Conservation (phyloP, 805 yeast species). For the Sungouiozyma intestinalis region DNA sequence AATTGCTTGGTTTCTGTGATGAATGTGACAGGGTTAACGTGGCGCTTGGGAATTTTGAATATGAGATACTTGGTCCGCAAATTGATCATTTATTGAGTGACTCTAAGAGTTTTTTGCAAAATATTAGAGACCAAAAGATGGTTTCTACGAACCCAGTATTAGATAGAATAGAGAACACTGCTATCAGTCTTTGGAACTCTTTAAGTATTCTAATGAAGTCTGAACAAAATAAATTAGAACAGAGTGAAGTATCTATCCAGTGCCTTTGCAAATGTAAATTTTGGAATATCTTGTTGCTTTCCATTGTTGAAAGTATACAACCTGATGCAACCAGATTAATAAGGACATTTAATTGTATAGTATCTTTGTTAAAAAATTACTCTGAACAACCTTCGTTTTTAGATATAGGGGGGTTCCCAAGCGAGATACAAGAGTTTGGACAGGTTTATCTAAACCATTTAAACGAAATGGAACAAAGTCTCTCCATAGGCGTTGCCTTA, state of each 20-base stretch:
- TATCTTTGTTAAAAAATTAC: conserved; percentile 16
- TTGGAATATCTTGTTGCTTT: conserved; percentile 26
- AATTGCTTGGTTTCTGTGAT: not conserved
- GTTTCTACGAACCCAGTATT: too few species aligned
- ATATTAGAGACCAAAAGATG: not conserved
- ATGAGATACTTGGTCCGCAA: conserved; percentile 2
- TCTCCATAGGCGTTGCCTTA: conserved; percentile 2
- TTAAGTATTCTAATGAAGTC: conserved; percentile 22
- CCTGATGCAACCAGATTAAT: conserved; percentile 17
- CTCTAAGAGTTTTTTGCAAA: not conserved
- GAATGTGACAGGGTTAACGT: not conserved
- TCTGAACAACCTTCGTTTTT: not conserved
- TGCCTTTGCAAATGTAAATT: conserved; percentile 16
- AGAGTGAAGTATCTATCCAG: conserved; percentile 4
- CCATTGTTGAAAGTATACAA: conserved; percentile 23
- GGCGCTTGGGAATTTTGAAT: not conserved
- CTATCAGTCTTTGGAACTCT: conserved; percentile 32
- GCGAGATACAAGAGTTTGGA: conserved; percentile 22
- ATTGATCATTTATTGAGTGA: not conserved
- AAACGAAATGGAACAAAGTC: conserved; percentile 9
- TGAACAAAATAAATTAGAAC: conserved; percentile 5
- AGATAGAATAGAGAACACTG: conserved; percentile 20
- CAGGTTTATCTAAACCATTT: conserved; percentile 19
- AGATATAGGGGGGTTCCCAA: conserved; percentile 8
- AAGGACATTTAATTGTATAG: conserved; percentile 26